phyloP scores from a whole-genome alignment of 129 eudicot species.

The Cynara cardunculus region DNA sequence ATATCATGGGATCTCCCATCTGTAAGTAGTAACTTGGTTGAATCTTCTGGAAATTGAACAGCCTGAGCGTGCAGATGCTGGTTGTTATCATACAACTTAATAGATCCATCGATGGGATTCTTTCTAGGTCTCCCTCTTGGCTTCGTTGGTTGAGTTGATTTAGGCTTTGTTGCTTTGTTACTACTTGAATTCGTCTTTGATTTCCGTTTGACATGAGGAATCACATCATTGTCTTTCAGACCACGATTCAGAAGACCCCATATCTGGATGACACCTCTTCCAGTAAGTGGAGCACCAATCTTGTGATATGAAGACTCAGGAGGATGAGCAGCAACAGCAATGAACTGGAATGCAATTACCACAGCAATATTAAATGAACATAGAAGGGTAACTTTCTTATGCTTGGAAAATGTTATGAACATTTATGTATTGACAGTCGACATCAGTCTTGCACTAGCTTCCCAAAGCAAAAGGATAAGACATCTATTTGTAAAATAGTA shows the following conservation, averaged over 20 bases:
- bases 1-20: background rate
- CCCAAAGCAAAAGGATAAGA: too few species aligned
- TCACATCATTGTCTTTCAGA: conserved; percentile 28
- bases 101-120: conserved; percentile 24
- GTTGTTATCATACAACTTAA: background rate
- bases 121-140: conserved; percentile 49
- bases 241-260: conserved; percentile 60
- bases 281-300: conserved; percentile 72
- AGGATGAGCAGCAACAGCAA: conserved; percentile 98
- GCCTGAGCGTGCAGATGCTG: conserved; percentile 16
- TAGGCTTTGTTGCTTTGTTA: background rate
- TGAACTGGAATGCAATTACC: conserved; percentile 43
- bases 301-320: conserved; percentile 94
- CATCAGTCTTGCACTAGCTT: too few species aligned
- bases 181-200: conserved; percentile 19
- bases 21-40: conserved; percentile 5
- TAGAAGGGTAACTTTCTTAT: background rate
- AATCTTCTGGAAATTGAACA: conserved; percentile 22
- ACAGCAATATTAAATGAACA: background rate
- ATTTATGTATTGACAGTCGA: background rate
- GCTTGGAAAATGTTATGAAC: background rate
- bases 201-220: conserved; percentile 31
- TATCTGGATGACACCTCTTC: conserved; percentile 87
- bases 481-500: too few species aligned
- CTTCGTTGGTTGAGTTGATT: conserved; percentile 23